phyloP scores from a whole-genome alignment of 2,329 filamentous ascomycete genomes.

The Akanthomyces dipterigenus region DNA sequence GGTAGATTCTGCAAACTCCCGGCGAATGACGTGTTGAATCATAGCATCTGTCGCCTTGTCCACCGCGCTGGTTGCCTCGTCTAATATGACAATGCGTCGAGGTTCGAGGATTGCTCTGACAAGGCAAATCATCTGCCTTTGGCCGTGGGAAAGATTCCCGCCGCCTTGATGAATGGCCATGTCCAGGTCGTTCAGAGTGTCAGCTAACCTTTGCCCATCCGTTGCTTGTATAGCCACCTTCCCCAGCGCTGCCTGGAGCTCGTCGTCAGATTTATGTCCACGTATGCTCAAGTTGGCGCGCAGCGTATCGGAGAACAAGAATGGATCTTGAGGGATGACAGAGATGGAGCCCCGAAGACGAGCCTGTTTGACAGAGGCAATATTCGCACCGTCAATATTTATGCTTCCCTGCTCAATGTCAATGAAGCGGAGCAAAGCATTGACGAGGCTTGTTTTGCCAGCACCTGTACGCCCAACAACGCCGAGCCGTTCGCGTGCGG shows the following conservation, averaged over 20 bases:
- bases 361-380: neutral
- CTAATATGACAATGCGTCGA: constrained; percentile 10
- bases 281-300: neutral
- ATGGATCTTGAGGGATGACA: constrained; percentile 14
- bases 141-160: constrained; percentile 11
- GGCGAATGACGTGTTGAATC: constrained; percentile 9
- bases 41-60: constrained; percentile 9
- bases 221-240: neutral
- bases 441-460: constrained; percentile 9
- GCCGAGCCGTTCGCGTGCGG: constrained; percentile 7
- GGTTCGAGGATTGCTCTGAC: constrained; percentile 7
- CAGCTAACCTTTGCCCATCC: neutral
- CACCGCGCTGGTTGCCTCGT: constrained; percentile 14
- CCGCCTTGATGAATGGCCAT: constrained; percentile 1
- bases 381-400: constrained; percentile 8
- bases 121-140: constrained; percentile 13
- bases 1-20: constrained; percentile 6
- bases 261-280: neutral
- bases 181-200: neutral
- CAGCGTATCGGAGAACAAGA: constrained; percentile 10
- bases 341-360: neutral
- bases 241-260: neutral
- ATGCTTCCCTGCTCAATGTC: neutral
- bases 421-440: constrained; percentile 9
- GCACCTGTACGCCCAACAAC: constrained; percentile 13